These are phyloP conservation scores for Phytophthora crassamura DNA, from an alignment of 352 stramenopile genomes.

Conservation along the genomic window DNA sequence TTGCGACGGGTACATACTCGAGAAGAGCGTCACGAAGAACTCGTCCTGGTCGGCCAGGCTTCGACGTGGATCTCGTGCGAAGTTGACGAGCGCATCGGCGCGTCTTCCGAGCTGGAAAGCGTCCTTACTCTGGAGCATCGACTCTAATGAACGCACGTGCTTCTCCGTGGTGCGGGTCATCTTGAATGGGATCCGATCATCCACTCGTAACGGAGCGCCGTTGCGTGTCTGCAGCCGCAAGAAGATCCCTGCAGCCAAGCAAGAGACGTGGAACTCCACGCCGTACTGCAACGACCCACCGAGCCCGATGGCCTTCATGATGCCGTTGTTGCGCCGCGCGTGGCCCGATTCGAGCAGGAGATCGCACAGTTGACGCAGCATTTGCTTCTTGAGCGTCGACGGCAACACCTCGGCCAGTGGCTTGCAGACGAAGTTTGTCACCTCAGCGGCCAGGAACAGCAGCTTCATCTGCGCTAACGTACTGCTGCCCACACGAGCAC, in stretches of 20 bases:
- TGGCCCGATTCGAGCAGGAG: slow-evolving; percentile 71
- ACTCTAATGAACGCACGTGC: slow-evolving; percentile 72
- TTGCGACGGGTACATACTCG: slow-evolving; percentile 82
- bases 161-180: slow-evolving; percentile 84
- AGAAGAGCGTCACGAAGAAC: slow-evolving; percentile 87
- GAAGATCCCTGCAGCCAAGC: slow-evolving; percentile 78
- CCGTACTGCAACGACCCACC: slow-evolving; percentile 76
- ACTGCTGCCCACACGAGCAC: slow-evolving; percentile 55
- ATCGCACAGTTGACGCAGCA: slow-evolving; percentile 71
- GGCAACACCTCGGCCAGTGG: slow-evolving; percentile 66
- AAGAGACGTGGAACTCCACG: slow-evolving; percentile 82
- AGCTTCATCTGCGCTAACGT: slow-evolving; percentile 84
- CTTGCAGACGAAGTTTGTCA: slow-evolving; percentile 77
- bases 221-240: slow-evolving; percentile 81
- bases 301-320: slow-evolving; percentile 89
- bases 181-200: slow-evolving; percentile 83
- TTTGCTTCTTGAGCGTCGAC: slow-evolving; percentile 75
- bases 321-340: slow-evolving; percentile 74
- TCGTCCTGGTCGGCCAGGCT: slow-evolving; percentile 87
- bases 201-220: slow-evolving; percentile 66
- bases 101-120: slow-evolving; percentile 78
- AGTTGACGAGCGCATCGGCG: slow-evolving; percentile 77
- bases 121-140: slow-evolving; percentile 78
- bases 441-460: slow-evolving; percentile 78
- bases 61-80: slow-evolving; percentile 64